Base-by-base conservation (phyloP, 2,329 filamentous ascomycete genomes). In the Calonectria montana region DNA sequence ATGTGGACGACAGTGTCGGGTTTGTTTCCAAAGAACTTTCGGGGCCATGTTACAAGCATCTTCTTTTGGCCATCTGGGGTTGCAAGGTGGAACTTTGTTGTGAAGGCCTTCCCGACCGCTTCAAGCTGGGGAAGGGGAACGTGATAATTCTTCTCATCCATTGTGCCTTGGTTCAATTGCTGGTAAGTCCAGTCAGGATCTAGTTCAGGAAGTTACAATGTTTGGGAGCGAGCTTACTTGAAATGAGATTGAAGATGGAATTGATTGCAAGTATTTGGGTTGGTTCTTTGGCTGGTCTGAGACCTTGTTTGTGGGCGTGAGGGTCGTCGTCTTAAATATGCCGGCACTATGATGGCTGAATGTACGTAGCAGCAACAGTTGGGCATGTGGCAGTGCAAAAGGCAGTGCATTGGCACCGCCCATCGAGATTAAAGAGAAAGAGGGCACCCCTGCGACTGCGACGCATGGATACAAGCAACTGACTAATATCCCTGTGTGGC, bases 1-100 rank as follows among this genome's bases (percentile, higher is more conserved):
- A 62, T 62, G 7, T 62, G 57, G 25, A 62, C 23, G 39, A 62
- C 57, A 7, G 39, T 62, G 39, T 62, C 18, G 25, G 57, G 57
- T 39, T 62, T 62, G 57, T 45, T 62, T 41, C 57, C 57, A 13
- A 62, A 62, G 18, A 62, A 45, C 57, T 62, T 45, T n/a, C 39
- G 37, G 25, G 57, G 57, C 37, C 37, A 45, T 41, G 57, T 62
- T 9, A 62, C 57, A 31, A 62, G 57, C 37, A 62, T 62, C 15
- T 62, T 62, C 23, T 45, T 31, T 25, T 62, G 57, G 25, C 27
- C 23, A 16, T 62, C 57, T 29, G 57, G 18, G 16, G 37, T 62
- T 45, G 37, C 57, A 16, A 62, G 57, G 25, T 45, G 37, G 37
- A 62, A 62, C 9, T 45, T 62, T 18, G 57, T n/a, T n/a, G 57